Percentiles rank a stretch among this genome's conserved stretches.
Evolutionary conservation across 345 rosid species (phyloP).

Genomic region (Populus alba): DNA sequence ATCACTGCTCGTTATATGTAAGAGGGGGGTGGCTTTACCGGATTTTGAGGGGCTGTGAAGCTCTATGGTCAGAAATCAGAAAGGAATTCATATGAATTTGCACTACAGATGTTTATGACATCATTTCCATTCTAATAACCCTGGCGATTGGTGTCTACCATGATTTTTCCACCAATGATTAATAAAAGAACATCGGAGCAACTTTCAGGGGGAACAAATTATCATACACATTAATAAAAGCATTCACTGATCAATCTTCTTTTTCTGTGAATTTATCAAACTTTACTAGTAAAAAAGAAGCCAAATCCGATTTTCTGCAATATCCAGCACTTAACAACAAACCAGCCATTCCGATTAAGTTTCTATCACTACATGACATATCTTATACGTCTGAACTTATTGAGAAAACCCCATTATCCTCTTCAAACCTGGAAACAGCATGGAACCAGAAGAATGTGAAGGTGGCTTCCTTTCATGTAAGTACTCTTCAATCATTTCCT

Average conservation of each 20-base stretch:
- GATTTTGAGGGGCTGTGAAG: background rate
- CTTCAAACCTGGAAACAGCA: conserved; percentile 59
- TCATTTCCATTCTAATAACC: background rate
- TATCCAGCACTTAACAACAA: background rate
- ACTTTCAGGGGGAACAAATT: background rate
- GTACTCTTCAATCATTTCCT: conserved; percentile 68
- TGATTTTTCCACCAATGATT: background rate
- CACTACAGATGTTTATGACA: background rate
- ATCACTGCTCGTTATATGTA: background rate
- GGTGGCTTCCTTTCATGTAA: conserved; percentile 33
- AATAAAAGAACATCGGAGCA: background rate
- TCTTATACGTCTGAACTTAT: background rate
- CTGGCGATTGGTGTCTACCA: background rate
- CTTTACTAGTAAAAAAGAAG: background rate
- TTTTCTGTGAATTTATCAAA: background rate
- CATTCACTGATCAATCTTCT: background rate
- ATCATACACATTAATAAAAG: background rate
- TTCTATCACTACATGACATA: background rate
- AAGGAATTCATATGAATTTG: background rate
- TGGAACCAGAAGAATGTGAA: conserved; percentile 22
- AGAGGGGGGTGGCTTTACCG: background rate
- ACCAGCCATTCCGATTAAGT: background rate
- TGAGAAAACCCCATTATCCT: conserved; percentile 54
- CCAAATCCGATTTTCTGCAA: background rate
- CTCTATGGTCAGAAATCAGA: background rate